These are phyloP conservation scores for Viridothelium virens DNA, from an alignment of 495 filamentous ascomycete genomes.

Conservation along the genomic window DNA sequence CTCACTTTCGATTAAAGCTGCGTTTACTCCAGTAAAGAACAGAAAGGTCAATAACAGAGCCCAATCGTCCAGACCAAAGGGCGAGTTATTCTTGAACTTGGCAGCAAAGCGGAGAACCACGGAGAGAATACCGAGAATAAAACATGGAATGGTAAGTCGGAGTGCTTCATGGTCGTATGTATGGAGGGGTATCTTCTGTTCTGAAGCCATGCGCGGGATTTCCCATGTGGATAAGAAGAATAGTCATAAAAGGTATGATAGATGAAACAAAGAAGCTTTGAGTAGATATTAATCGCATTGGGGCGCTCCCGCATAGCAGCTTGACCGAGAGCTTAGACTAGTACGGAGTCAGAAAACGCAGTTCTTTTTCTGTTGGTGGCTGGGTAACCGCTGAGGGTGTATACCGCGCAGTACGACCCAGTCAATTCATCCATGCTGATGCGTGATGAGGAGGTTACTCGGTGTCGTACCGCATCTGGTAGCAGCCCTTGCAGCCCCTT, in stretches of 20 bases:
- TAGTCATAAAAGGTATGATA: not conserved
- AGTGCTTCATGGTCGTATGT: not conserved
- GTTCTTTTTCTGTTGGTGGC: not conserved
- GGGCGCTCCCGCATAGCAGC: not conserved
- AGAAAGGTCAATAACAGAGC: not conserved
- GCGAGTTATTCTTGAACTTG: not conserved
- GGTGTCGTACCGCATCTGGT: not conserved
- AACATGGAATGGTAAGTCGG: not conserved
- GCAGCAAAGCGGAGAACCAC: not conserved
- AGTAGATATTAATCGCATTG: not conserved
- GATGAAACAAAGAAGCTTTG: not conserved
- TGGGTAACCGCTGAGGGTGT: not conserved
- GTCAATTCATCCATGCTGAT: not conserved
- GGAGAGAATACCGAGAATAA: not conserved
- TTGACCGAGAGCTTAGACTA: not conserved
- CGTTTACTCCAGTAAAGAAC: not conserved
- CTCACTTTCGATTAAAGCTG: slow-evolving; percentile 1
- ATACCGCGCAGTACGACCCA: no score
- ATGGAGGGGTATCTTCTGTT: not conserved
- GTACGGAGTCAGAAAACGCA: not conserved
- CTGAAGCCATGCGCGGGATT: not conserved
- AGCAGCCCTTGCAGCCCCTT: not conserved
- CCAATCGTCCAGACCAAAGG: not conserved
- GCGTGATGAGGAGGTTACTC: not conserved
- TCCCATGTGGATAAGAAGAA: not conserved